These are phyloP conservation scores for Akebia trifoliata DNA, from an alignment of 164 flowering plant genomes.

Conservation along the genomic window DNA sequence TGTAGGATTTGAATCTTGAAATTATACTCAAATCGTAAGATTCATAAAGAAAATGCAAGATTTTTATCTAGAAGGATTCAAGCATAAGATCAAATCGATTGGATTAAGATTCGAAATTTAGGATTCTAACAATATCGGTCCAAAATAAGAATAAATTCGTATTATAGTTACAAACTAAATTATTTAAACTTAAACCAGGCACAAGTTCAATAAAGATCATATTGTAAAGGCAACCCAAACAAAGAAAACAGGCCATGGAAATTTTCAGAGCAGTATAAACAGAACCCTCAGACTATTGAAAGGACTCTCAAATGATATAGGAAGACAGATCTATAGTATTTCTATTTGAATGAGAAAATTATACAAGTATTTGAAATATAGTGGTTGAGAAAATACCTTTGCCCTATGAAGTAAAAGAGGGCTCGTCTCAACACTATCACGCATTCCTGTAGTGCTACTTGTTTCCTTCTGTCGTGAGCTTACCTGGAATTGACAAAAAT, in stretches of 20 bases:
- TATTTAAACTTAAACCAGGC: not conserved
- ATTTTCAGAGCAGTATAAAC: not conserved
- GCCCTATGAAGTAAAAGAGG: constrained; percentile 78
- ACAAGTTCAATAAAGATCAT: not conserved
- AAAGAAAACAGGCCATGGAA: too few relatives aligned
- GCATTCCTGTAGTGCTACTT: constrained; percentile 98
- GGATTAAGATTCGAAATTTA: too few relatives aligned
- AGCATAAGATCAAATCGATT: too few relatives aligned
- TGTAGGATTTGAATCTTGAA: too few relatives aligned
- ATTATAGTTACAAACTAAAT: too few relatives aligned
- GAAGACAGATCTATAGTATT: not conserved
- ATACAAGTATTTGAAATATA: not conserved
- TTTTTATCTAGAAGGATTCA: too few relatives aligned
- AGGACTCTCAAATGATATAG: not conserved
- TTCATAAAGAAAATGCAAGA: too few relatives aligned
- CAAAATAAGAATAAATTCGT: too few relatives aligned
- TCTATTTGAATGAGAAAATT: too few relatives aligned
- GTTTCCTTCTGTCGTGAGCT: constrained; percentile 96
- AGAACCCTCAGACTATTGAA: not conserved
- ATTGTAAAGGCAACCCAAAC: too few relatives aligned
- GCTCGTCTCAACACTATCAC: constrained; percentile 92
- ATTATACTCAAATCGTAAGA: too few relatives aligned
- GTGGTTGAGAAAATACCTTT: constrained; percentile 38
- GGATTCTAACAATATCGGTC: too few relatives aligned
- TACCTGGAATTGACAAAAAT: constrained; percentile 49